A percentile compares a stretch with the other conserved stretches of the same genome.
Conservation (phyloP, 805 yeast genomes). For the Wickerhamiella azyma region DNA sequence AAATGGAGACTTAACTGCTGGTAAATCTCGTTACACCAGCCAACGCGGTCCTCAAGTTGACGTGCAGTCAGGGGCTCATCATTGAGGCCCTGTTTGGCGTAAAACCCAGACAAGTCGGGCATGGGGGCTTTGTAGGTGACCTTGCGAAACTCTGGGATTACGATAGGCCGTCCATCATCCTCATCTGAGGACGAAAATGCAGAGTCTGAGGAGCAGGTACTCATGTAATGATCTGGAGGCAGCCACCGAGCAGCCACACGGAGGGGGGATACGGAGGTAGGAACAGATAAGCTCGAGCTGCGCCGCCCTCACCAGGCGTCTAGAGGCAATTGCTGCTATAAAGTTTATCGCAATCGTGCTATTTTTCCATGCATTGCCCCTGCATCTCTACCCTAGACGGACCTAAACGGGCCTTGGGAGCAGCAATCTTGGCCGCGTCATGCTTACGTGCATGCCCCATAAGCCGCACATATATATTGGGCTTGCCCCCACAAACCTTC, state of each 20-base stretch:
- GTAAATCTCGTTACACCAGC: slow-evolving; percentile 3
- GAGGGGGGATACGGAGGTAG: too few relatives aligned
- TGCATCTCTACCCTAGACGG: neutral
- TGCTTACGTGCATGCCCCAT: neutral
- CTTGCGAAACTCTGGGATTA: neutral
- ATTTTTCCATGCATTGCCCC: neutral
- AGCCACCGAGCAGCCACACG: too few relatives aligned
- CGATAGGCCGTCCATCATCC: slow-evolving; percentile 1
- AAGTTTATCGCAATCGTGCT: too few relatives aligned
- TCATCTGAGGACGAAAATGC: slow-evolving; percentile 1
- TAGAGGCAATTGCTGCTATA: neutral
- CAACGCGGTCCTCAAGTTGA: slow-evolving; percentile 4
- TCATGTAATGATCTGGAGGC: neutral
- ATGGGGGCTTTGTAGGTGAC: neutral
- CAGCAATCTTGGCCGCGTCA: neutral
- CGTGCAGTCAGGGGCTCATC: neutral
- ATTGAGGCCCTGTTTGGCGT: neutral
- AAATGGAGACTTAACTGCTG: neutral
- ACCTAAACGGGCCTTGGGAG: neutral
- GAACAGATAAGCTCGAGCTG: too few relatives aligned
- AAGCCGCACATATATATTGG: neutral
- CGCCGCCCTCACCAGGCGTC: too few relatives aligned
- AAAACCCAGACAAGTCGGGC: neutral
- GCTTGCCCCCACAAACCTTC: neutral
- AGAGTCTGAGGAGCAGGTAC: slow-evolving; percentile 1